Evolutionary conservation across 73 alveolate species (phyloP).

Genomic region (Paramecium biaurelia): DNA sequence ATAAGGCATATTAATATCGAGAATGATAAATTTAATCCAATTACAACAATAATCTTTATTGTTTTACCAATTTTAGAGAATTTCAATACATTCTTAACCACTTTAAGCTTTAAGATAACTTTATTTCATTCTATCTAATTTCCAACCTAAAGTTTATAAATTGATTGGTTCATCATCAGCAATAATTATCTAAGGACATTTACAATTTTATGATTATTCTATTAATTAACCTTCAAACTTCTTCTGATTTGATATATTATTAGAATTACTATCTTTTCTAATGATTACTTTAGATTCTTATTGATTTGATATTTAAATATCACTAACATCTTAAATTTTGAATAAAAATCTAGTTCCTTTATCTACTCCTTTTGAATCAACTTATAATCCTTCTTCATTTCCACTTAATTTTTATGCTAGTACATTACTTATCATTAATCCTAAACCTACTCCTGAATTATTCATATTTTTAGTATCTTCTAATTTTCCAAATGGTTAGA

Average conservation of each 20-base stretch:
- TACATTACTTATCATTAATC: slow-evolving; percentile 49
- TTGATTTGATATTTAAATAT: not conserved
- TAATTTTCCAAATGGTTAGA: slow-evolving; percentile 47
- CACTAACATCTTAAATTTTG: not conserved
- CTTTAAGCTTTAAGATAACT: not conserved
- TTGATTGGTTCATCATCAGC: slow-evolving; percentile 12
- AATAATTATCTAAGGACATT: not conserved
- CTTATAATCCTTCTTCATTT: slow-evolving; percentile 39
- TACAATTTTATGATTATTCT: not conserved
- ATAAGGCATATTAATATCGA: slow-evolving; percentile 52
- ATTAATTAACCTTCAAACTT: not conserved
- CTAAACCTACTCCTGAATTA: slow-evolving; percentile 63
- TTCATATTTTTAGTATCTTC: slow-evolving; percentile 53
- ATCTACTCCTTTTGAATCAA: slow-evolving; percentile 11
- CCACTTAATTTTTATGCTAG: slow-evolving; percentile 37
- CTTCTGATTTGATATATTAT: not conserved
- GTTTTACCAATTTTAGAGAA: not conserved
- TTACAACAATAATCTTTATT: not conserved
- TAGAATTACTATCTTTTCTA: not conserved
- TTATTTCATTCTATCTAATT: not conserved
- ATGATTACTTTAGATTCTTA: not conserved
- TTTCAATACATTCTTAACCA: not conserved
- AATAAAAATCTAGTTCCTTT: slow-evolving; percentile 52
- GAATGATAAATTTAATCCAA: slow-evolving; percentile 3
- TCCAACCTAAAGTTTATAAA: not conserved